Conservation (phyloP, 108 stramenopile species). For the Cyclotella sp. region DNA sequence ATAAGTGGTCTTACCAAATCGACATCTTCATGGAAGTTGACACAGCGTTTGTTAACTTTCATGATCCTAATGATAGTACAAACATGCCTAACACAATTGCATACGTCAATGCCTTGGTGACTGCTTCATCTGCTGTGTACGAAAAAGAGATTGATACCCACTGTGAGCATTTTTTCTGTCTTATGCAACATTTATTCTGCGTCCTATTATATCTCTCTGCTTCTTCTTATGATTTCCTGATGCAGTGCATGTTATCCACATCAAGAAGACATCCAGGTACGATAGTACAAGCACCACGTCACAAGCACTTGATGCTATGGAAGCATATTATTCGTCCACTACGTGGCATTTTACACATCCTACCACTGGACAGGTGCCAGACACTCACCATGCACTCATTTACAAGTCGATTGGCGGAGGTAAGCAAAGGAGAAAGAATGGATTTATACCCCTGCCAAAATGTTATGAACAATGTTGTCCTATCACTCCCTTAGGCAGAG, state of each 20-base stretch:
- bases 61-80: neutral
- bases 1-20: too few species aligned
- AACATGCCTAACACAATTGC: neutral
- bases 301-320: constrained; percentile 7
- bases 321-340: neutral
- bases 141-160: constrained; percentile 30
- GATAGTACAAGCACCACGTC: neutral
- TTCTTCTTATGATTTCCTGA: neutral
- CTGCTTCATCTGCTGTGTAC: constrained; percentile 14
- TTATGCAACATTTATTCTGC: neutral
- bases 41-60: neutral
- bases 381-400: constrained; percentile 1
- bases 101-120: constrained; percentile 16
- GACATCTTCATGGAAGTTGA: too few species aligned
- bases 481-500: neutral
- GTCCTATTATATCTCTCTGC: neutral
- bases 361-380: neutral
- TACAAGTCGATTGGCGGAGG: neutral
- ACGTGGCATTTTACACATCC: constrained; percentile 6
- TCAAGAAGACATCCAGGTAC: neutral
- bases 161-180: neutral
- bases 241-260: constrained; percentile 16
- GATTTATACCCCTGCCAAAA: too few species aligned
- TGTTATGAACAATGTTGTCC: too few species aligned
- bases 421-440: neutral